Evolutionary conservation across 202 grass and related monocot species (phyloP), one percentile per base, ranked within the genome.

Genomic region (Zizania palustris): DNA sequence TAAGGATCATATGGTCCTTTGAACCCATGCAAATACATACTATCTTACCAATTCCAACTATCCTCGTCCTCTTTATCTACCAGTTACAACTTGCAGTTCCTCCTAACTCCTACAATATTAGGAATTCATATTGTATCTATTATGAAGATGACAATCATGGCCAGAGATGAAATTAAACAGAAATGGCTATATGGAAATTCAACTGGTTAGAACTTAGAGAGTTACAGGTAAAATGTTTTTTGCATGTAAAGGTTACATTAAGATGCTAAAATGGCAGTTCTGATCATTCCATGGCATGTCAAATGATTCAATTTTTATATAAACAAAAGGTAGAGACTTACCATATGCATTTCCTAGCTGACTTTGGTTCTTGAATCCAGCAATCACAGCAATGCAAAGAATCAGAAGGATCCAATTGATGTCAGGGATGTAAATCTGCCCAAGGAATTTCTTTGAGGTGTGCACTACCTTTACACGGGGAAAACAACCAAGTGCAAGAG

Each of bases 341-440:
- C 95, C 95, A 3, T 98, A 98, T 39, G 95, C 95, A 69, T 90
- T 95, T 88, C 91, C 95, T 86, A 98, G 95, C 75, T 94, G 91
- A 83, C 28, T 98, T 66, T 86, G 91, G 80, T 98, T 95, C 74
- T 98, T 98, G 79, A 98, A 98, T 80, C 95, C 91, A 74, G 95
- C 89, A 38, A 87, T 98, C 33, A 98, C 95, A 63, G 95, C 89
- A 78, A 98, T 69, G 67, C 95, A 95, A 14, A 98, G 89, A 85
- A 98, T 41, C 83, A 95, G 78, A 61, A 97, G 89, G 63, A 92
- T 71, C 95, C 95, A 97, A 43, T 97, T 97, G 67, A 97, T 94
- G 82, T 98, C 95, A 64, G 95, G 95, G 82, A 98, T 98, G 67
- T 98, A 98, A 71, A 98, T 98, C 85, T 98, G 95, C 55, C 95